Conservation (phyloP, 768 basidiomycete genomes). For the Tulasnella sp. region DNA sequence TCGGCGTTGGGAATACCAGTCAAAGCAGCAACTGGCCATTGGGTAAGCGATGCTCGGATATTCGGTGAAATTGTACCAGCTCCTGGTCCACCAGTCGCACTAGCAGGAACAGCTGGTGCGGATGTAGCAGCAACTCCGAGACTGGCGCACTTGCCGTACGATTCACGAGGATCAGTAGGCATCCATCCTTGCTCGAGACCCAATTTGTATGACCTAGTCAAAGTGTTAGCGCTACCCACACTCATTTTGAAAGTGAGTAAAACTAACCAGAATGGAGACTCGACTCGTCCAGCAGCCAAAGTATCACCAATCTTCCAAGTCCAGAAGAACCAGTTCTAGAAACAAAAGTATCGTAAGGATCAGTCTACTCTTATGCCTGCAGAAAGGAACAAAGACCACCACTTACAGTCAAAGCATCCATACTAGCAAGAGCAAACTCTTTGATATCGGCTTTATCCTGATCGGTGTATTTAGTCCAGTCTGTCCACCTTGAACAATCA, state of each 20-base stretch:
- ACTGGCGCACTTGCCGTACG: slow-evolving; percentile 37
- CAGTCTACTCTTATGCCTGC: not conserved
- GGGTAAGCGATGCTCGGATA: slow-evolving; percentile 31
- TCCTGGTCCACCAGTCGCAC: slow-evolving; percentile 56
- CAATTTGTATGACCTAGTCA: too few relatives aligned
- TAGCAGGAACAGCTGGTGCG: slow-evolving; percentile 41
- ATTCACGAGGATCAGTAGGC: slow-evolving; percentile 53
- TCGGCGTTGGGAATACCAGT: slow-evolving; percentile 31
- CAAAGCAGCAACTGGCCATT: slow-evolving; percentile 44
- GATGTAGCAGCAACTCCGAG: slow-evolving; percentile 35
- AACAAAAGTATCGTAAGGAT: not conserved
- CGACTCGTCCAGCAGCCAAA: slow-evolving; percentile 30
- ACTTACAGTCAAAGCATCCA: slow-evolving; percentile 43
- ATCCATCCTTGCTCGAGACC: slow-evolving; percentile 58
- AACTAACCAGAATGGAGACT: slow-evolving; percentile 57
- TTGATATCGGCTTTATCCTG: slow-evolving; percentile 40
- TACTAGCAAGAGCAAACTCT: slow-evolving; percentile 40
- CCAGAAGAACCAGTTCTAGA: slow-evolving; percentile 56
- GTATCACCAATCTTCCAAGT: slow-evolving; percentile 68
- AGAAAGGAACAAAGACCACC: not conserved
- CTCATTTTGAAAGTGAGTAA: slow-evolving; percentile 33
- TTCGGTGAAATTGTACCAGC: slow-evolving; percentile 36
- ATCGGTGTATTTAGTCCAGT: slow-evolving; percentile 41
- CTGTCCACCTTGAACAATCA: slow-evolving; percentile 33
- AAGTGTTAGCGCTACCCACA: too few relatives aligned